Evolutionary conservation across 805 yeast species (phyloP).

Genomic region (Sungouiella thailandica): DNA sequence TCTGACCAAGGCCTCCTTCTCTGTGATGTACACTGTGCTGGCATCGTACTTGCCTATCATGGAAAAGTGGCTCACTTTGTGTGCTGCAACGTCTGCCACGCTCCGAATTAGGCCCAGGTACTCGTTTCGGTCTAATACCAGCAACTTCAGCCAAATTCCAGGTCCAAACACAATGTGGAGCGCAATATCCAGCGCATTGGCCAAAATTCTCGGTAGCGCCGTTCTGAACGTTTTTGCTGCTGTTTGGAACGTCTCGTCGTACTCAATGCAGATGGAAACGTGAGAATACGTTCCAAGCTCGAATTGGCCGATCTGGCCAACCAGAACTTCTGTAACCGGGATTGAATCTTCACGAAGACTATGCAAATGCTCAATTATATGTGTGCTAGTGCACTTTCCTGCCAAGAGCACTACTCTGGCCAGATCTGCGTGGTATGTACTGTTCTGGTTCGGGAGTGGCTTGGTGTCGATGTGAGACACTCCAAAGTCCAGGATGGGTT

Average conservation of each 20-base stretch:
- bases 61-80: constrained; percentile 34
- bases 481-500: no score
- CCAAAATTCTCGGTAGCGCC: no score
- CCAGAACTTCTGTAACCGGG: neutral
- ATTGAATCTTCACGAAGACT: constrained; percentile 1
- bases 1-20: constrained; percentile 24
- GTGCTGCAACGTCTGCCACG: constrained; percentile 19
- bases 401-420: no score
- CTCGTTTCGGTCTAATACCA: no score
- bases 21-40: constrained; percentile 31
- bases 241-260: neutral
- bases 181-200: constrained; percentile 1
- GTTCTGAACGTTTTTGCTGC: no score
- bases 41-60: constrained; percentile 33
- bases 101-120: no score
- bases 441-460: no score
- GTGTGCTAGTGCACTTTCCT: neutral
- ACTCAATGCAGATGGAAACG: constrained; percentile 6
- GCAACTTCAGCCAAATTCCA: no score
- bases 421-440: no score
- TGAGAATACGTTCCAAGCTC: neutral
- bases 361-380: constrained; percentile 1
- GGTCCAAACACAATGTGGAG: constrained; percentile 36
- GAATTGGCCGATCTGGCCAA: neutral
- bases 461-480: no score